Conservation (phyloP, 1,284 basidiomycete genomes). For the Flammula alnicola region DNA sequence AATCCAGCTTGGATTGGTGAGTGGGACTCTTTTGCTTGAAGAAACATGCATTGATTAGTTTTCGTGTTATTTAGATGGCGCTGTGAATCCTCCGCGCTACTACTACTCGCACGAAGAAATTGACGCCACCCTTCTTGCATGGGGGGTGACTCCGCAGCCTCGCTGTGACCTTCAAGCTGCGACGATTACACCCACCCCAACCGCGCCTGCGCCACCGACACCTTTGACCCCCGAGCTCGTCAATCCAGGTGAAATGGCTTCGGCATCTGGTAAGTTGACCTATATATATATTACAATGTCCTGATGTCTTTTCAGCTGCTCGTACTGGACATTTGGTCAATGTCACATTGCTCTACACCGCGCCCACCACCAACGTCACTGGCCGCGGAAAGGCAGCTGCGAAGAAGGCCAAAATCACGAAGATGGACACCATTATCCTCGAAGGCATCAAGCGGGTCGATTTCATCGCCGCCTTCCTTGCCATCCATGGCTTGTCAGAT, state of each 20-base stretch:
- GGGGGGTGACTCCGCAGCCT: conserved; percentile 1
- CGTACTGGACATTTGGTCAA: conserved; percentile 2
- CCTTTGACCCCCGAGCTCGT: neutral
- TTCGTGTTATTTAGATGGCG: conserved; percentile 2
- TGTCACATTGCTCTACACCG: conserved; percentile 1
- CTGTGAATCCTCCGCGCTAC: conserved; percentile 8
- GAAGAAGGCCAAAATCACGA: conserved; percentile 7
- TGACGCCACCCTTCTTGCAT: conserved; percentile 1
- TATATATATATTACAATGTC: no score
- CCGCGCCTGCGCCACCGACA: neutral
- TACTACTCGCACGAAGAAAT: conserved; percentile 14
- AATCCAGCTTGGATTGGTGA: conserved; percentile 16
- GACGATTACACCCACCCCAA: neutral
- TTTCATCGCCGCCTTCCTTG: conserved; percentile 18
- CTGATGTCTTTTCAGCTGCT: neutral
- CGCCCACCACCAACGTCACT: neutral
- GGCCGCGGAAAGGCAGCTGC: neutral
- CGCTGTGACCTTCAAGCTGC: neutral
- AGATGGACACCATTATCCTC: conserved; percentile 9
- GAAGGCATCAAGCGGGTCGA: conserved; percentile 8
- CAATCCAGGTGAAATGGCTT: neutral
- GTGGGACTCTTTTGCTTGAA: neutral
- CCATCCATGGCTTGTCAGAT: conserved; percentile 18
- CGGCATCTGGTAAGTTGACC: no score
- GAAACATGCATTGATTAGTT: neutral